Percentiles rank a stretch among this genome's conserved stretches.
Evolutionary conservation across 768 basidiomycete species (phyloP).

Genomic region (Lactifluus piperatus): DNA sequence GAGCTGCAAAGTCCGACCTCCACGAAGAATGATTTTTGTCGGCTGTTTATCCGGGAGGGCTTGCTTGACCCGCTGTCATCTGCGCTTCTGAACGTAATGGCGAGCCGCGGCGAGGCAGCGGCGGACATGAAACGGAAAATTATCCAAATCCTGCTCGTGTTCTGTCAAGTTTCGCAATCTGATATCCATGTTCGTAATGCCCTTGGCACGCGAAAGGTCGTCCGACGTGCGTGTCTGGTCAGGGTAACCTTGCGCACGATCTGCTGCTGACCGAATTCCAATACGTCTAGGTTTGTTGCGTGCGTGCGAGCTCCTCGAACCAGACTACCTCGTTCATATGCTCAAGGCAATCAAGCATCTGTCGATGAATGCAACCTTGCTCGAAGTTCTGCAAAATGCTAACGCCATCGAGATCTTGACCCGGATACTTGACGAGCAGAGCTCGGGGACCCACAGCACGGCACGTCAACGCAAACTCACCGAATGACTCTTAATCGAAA

Average conservation of each 20-base stretch:
- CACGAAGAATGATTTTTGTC: constrained; percentile 96
- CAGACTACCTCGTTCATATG: constrained; percentile 81
- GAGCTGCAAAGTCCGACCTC: constrained; percentile 87
- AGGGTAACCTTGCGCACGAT: neutral
- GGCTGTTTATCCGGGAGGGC: constrained; percentile 97
- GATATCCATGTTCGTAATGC: constrained; percentile 92
- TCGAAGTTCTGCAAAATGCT: constrained; percentile 93
- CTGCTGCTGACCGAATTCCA: neutral
- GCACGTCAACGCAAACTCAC: constrained; percentile 36
- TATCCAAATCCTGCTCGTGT: constrained; percentile 80
- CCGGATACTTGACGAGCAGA: constrained; percentile 72
- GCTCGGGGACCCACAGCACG: constrained; percentile 68
- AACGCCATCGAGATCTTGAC: constrained; percentile 92
- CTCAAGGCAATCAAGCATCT: constrained; percentile 95
- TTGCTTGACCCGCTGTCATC: constrained; percentile 86
- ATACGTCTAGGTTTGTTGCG: constrained; percentile 63
- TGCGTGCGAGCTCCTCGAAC: constrained; percentile 79
- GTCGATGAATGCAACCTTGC: constrained; percentile 83
- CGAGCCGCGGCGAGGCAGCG: constrained; percentile 53
- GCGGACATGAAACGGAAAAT: constrained; percentile 81
- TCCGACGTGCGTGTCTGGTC: constrained; percentile 58
- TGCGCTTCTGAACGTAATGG: constrained; percentile 84
- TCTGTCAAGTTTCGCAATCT: constrained; percentile 93
- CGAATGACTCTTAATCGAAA: neutral
- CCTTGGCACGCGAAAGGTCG: constrained; percentile 80